These are phyloP conservation scores for Penstemon newberryi DNA, from an alignment of 257 asterid genomes.

Conservation along the genomic window DNA sequence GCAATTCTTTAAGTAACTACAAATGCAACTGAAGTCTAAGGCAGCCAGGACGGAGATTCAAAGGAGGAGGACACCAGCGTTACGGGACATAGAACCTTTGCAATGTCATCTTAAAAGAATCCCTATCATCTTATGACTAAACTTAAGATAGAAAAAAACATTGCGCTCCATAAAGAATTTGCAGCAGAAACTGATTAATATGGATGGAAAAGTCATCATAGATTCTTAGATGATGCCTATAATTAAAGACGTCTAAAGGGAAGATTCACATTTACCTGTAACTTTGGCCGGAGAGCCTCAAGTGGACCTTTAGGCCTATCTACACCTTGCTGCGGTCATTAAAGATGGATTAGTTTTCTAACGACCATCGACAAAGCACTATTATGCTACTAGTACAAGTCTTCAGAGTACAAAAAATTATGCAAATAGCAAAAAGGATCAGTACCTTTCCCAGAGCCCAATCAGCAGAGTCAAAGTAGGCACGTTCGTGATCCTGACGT, in stretches of 20 bases:
- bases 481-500: constrained; percentile 95
- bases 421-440: constrained; percentile 18
- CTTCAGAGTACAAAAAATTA: constrained; percentile 8
- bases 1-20: too few species aligned
- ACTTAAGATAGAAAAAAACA: neutral
- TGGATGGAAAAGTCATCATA: neutral
- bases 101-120: too few species aligned
- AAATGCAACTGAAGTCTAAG: too few species aligned
- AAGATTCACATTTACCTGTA: constrained; percentile 61
- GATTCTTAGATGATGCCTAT: neutral
- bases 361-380: constrained; percentile 2
- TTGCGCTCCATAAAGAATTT: neutral
- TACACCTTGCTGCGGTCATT: constrained; percentile 79
- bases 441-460: constrained; percentile 99
- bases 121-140: too few species aligned
- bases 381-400: neutral
- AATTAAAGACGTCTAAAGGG: neutral
- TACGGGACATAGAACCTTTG: too few species aligned
- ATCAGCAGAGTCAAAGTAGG: constrained; percentile 99
- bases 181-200: neutral
- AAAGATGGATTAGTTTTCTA: constrained; percentile 16
- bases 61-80: too few species aligned
- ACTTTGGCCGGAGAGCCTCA: constrained; percentile 97
- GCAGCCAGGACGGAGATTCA: too few species aligned
- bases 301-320: constrained; percentile 98